Conservation (phyloP, 495 filamentous ascomycete species). For the Annulohypoxylon moriforme region DNA sequence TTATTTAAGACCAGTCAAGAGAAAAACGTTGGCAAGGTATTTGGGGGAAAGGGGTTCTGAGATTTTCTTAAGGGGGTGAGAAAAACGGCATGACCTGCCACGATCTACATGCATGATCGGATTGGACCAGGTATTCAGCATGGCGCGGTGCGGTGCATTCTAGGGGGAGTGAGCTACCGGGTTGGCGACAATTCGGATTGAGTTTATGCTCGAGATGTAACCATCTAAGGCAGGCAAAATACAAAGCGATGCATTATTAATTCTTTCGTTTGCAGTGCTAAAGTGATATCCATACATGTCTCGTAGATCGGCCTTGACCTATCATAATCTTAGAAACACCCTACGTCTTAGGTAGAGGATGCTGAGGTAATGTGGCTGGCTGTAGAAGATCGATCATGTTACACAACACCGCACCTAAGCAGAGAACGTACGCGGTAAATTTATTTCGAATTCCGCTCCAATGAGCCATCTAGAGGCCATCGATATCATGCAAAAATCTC, state of each 20-base stretch:
- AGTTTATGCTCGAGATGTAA: conserved; percentile 25
- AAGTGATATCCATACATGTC: not conserved
- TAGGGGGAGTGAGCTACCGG: not conserved
- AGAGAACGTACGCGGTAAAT: not conserved
- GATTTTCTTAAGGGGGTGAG: not conserved
- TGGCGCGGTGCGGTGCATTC: conserved; percentile 37
- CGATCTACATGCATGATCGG: conserved; percentile 42
- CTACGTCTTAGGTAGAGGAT: not conserved
- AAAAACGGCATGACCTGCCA: conserved; percentile 31
- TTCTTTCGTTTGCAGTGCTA: not conserved
- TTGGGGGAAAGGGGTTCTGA: not conserved
- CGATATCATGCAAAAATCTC: not conserved
- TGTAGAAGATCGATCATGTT: not conserved
- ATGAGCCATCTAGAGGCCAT: not conserved
- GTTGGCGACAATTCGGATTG: conserved; percentile 10
- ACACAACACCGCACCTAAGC: not conserved
- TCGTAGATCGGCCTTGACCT: not conserved
- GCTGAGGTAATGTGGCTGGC: not conserved
- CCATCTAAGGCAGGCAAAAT: conserved; percentile 26
- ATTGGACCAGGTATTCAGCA: conserved; percentile 30
- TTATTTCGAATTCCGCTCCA: not conserved
- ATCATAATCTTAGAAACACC: no score
- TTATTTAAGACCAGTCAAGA: conserved; percentile 10
- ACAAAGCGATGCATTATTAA: conserved; percentile 25
- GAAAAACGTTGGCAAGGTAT: conserved; percentile 1